Evolutionary conservation across 495 filamentous ascomycete genomes (phyloP).

Genomic region (Cercophora scortea): DNA sequence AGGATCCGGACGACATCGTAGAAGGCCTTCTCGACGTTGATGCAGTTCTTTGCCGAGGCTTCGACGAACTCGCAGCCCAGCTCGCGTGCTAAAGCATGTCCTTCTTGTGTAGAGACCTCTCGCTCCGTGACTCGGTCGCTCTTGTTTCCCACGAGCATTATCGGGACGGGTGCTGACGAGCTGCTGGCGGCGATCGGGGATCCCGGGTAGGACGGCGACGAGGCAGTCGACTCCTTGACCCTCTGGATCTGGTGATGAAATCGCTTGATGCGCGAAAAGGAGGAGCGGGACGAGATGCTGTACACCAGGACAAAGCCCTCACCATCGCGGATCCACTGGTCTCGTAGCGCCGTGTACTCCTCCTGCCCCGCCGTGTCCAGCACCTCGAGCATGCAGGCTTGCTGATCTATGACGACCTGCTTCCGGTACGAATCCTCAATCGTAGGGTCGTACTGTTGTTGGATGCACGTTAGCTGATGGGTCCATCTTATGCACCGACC

Average conservation of each 20-base stretch:
- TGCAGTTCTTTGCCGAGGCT: slow-evolving; percentile 97
- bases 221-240: slow-evolving; percentile 87
- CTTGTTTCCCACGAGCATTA: slow-evolving; percentile 99
- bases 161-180: slow-evolving; percentile 64
- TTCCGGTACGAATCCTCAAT: slow-evolving; percentile 98
- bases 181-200: slow-evolving; percentile 45
- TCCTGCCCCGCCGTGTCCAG: slow-evolving; percentile 98
- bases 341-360: slow-evolving; percentile 93
- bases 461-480: slow-evolving; percentile 14
- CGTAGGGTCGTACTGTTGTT: slow-evolving; percentile 74
- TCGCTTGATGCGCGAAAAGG: slow-evolving; percentile 86
- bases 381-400: slow-evolving; percentile 97
- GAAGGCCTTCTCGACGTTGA: slow-evolving; percentile 98
- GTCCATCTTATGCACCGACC: background rate
- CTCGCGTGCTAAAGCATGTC: slow-evolving; percentile 82
- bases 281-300: slow-evolving; percentile 92
- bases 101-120: slow-evolving; percentile 94
- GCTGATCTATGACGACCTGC: slow-evolving; percentile 94
- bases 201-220: slow-evolving; percentile 63
- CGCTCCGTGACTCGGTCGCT: slow-evolving; percentile 92
- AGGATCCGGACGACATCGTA: slow-evolving; percentile 93
- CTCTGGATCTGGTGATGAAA: slow-evolving; percentile 96
- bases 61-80: slow-evolving; percentile 96
- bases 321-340: slow-evolving; percentile 97
- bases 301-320: slow-evolving; percentile 98